Conservation (phyloP, 2,329 filamentous ascomycete species). For the Microdochium trichocladiopsis region DNA sequence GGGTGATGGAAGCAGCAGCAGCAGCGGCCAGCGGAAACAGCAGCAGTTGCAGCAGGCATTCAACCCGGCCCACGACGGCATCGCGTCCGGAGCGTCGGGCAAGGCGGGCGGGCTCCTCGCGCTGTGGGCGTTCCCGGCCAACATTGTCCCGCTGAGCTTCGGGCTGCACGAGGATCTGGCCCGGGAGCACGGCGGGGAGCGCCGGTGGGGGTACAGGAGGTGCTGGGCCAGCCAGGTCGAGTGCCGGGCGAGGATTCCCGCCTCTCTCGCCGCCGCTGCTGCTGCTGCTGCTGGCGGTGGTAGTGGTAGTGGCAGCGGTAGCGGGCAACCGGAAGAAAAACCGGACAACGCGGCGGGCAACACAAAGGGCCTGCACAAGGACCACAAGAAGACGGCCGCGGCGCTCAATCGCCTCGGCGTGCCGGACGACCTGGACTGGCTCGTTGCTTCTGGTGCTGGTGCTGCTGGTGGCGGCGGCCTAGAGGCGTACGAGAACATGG, state of each 20-base stretch:
- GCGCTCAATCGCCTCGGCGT: conserved; percentile 17
- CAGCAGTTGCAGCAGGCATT: not conserved
- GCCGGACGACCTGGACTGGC: conserved; percentile 63
- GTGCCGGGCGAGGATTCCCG: conserved; percentile 18
- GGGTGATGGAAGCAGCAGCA: not conserved
- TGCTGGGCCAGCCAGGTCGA: conserved; percentile 24
- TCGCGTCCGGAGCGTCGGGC: conserved; percentile 69
- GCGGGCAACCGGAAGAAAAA: not conserved
- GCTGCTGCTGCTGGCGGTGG: not conserved
- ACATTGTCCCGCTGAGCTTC: conserved; percentile 66
- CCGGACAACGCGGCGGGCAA: conserved; percentile 1
- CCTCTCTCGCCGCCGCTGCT: conserved; percentile 2
- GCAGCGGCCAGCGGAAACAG: not conserved
- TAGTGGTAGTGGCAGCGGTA: not conserved
- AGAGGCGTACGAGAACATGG: conserved; percentile 24
- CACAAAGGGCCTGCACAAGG: conserved; percentile 7
- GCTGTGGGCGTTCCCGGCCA: conserved; percentile 66
- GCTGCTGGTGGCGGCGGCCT: conserved; percentile 32
- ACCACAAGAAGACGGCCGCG: conserved; percentile 11
- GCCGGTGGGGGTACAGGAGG: conserved; percentile 63
- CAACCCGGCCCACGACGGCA: conserved; percentile 31
- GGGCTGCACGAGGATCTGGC: conserved; percentile 62
- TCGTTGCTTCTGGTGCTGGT: conserved; percentile 30
- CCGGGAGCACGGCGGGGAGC: conserved; percentile 57
- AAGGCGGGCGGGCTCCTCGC: conserved; percentile 72